A percentile compares a stretch with the other conserved stretches of the same genome.
Evolutionary conservation across 306 rosid genomes (phyloP).

Genomic region (Rosa persica): DNA sequence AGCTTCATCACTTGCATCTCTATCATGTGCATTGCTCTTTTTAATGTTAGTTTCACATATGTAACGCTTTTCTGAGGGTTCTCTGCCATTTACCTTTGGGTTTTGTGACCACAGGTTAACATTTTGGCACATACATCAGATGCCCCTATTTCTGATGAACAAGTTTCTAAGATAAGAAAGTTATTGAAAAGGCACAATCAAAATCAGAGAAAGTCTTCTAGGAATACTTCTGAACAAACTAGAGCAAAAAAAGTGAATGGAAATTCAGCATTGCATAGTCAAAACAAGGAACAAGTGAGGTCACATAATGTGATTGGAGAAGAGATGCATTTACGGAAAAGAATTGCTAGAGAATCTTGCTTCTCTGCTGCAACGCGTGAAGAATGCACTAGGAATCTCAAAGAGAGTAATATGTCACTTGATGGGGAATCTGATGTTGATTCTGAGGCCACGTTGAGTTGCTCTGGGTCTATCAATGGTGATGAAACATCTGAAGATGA

Average conservation of each 20-base stretch:
- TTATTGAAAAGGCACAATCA: conserved; percentile 72
- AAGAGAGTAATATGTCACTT: conserved; percentile 29
- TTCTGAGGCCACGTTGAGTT: conserved; percentile 33
- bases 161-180: conserved; percentile 61
- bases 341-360: conserved; percentile 53
- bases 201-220: conserved; percentile 43
- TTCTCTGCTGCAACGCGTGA: conserved; percentile 40
- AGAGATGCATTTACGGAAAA: conserved; percentile 59
- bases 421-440: conserved; percentile 45
- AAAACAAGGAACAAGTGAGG: conserved; percentile 36
- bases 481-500: conserved; percentile 30
- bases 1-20: background rate
- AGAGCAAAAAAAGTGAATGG: conserved; percentile 33
- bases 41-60: background rate
- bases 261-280: conserved; percentile 37
- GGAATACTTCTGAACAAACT: conserved; percentile 40
- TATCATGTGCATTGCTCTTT: background rate
- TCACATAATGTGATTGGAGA: conserved; percentile 36
- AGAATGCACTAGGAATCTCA: conserved; percentile 32
- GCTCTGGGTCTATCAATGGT: conserved; percentile 23
- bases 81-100: conserved; percentile 26
- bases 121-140: conserved; percentile 80
- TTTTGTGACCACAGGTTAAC: conserved; percentile 66
- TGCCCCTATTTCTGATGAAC: conserved; percentile 69
- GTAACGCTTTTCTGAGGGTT: conserved; percentile 8